phyloP scores from a whole-genome alignment of 441 rosid genomes.

The Croton setiger region DNA sequence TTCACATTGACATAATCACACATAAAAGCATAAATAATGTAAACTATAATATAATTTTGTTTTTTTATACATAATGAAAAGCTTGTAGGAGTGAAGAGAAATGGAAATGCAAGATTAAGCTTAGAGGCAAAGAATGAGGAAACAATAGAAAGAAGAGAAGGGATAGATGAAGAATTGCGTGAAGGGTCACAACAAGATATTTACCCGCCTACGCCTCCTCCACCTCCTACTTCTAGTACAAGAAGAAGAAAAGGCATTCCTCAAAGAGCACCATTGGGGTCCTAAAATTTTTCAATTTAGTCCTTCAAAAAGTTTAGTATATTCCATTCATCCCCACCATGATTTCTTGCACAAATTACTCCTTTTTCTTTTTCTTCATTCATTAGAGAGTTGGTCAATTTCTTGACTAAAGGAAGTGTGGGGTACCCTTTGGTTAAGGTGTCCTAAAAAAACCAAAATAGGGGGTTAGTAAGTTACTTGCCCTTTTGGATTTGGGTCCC shows the following conservation, averaged over 20 bases:
- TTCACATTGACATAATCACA: conserved; percentile 1
- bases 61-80: conserved; percentile 9
- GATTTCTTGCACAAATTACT: conserved; percentile 21
- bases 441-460: conserved; percentile 24
- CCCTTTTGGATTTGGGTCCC: conserved; percentile 34
- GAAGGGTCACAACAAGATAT: conserved; percentile 42
- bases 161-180: conserved; percentile 42
- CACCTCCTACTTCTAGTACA: conserved; percentile 38
- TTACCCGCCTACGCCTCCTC: conserved; percentile 41
- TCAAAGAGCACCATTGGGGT: conserved; percentile 59
- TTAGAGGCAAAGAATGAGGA: conserved; percentile 43
- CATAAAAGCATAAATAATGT: too few relatives aligned
- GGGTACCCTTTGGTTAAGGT: conserved; percentile 25
- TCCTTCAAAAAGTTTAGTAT: not conserved
- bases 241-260: conserved; percentile 69
- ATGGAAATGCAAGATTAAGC: conserved; percentile 49
- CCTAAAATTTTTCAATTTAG: conserved; percentile 18
- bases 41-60: too few relatives aligned
- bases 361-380: not conserved
- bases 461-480: conserved; percentile 22
- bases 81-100: conserved; percentile 59
- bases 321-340: conserved; percentile 19
- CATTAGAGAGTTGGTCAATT: conserved; percentile 18
- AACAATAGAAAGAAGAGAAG: conserved; percentile 39
- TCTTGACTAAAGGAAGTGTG: conserved; percentile 24